These are phyloP conservation scores for Porogramme epimiltina DNA, from an alignment of 1,284 basidiomycete genomes.

Conservation along the genomic window DNA sequence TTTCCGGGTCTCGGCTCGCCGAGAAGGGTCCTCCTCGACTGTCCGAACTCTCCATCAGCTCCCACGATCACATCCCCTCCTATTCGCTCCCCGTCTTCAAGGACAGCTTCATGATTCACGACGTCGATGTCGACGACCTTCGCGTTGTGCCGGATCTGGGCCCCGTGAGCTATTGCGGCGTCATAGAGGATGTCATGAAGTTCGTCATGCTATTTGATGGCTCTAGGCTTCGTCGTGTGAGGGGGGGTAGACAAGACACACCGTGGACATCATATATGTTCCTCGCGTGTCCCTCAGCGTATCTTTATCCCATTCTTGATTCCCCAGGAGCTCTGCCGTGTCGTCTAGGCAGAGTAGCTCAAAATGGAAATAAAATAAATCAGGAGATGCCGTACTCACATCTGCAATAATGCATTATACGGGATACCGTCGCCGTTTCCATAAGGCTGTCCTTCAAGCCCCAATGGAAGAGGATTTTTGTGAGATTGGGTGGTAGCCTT, in stretches of 20 bases:
- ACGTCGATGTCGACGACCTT: constrained; percentile 23
- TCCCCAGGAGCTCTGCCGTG: constrained; percentile 48
- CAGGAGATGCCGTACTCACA: constrained; percentile 32
- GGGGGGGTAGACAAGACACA: constrained; percentile 36
- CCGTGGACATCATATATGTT: constrained; percentile 50
- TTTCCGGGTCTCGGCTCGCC: constrained; percentile 31
- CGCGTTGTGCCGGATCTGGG: constrained; percentile 20
- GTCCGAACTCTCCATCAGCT: constrained; percentile 52
- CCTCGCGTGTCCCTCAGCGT: constrained; percentile 55
- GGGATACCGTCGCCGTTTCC: constrained; percentile 37
- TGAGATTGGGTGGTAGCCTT: constrained; percentile 54
- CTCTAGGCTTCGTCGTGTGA: too few relatives aligned
- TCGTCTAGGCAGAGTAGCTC: constrained; percentile 19
- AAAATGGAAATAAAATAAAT: background rate
- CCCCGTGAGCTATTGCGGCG: constrained; percentile 40
- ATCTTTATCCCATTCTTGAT: constrained; percentile 53
- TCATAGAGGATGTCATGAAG: constrained; percentile 41
- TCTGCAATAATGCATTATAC: constrained; percentile 38
- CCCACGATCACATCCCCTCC: constrained; percentile 60
- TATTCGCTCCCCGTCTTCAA: constrained; percentile 48
- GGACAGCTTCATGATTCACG: constrained; percentile 35
- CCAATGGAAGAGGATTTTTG: constrained; percentile 59
- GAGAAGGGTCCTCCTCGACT: constrained; percentile 32
- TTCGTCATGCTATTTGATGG: constrained; percentile 39
- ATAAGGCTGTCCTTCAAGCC: constrained; percentile 43